Percentiles rank a stretch among this genome's conserved stretches.
phyloP scores from a whole-genome alignment of 345 rosid species.

The Camelina laxa region DNA sequence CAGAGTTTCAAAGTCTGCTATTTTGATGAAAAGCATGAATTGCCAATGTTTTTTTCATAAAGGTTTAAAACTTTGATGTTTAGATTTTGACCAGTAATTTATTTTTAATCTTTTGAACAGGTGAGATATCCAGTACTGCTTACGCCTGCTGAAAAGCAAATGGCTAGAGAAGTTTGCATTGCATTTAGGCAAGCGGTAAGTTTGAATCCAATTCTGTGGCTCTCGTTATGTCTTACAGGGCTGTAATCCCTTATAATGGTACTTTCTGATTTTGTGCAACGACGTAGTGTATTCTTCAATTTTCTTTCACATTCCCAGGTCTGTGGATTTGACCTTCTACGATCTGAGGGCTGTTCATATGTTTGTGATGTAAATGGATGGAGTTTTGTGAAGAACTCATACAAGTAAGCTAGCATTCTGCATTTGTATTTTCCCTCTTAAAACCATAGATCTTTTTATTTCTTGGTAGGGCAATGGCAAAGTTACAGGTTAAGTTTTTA shows the following conservation, averaged over 20 bases:
- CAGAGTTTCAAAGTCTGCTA: conserved; percentile 8
- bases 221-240: conserved; percentile 27
- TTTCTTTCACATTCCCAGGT: conserved; percentile 60
- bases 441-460: neutral
- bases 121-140: conserved; percentile 89
- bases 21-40: conserved; percentile 4
- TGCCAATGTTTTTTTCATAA: neutral
- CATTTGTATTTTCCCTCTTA: conserved; percentile 4
- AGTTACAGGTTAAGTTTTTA: neutral
- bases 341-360: conserved; percentile 95
- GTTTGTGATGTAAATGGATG: conserved; percentile 99
- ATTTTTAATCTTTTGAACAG: conserved; percentile 50
- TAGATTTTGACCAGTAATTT: conserved; percentile 13
- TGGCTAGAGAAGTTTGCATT: conserved; percentile 96
- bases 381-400: conserved; percentile 99
- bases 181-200: conserved; percentile 97
- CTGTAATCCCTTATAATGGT: neutral
- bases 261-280: neutral
- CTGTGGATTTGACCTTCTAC: conserved; percentile 98
- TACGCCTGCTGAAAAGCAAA: conserved; percentile 95
- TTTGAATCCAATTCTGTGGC: conserved; percentile 28
- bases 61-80: conserved; percentile 14
- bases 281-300: conserved; percentile 11
- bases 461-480: conserved; percentile 15
- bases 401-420: conserved; percentile 68